Conservation (phyloP, 2,329 filamentous ascomycete genomes). For the Juglanconis juglandina region DNA sequence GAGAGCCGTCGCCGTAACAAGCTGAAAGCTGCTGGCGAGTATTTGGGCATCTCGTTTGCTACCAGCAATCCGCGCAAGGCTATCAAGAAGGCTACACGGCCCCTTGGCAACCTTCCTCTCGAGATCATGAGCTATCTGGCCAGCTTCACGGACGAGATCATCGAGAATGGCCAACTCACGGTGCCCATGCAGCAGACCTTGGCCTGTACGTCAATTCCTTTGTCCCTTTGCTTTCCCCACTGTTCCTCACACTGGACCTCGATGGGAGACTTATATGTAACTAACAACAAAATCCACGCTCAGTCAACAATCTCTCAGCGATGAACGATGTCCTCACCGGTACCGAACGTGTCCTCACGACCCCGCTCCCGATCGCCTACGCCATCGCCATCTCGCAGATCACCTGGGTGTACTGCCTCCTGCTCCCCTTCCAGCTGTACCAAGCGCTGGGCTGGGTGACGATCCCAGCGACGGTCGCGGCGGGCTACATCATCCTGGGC, state of each 20-base stretch:
- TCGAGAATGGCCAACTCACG: conserved; percentile 46
- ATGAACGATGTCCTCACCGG: conserved; percentile 65
- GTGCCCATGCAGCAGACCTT: conserved; percentile 50
- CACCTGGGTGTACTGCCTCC: conserved; percentile 70
- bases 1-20: conserved; percentile 27
- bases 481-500: conserved; percentile 71
- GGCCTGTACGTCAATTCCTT: conserved; percentile 37
- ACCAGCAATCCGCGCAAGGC: conserved; percentile 67
- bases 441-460: conserved; percentile 61
- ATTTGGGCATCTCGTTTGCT: conserved; percentile 65
- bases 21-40: conserved; percentile 58
- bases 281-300: neutral
- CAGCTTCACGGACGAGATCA: conserved; percentile 56
- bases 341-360: conserved; percentile 70
- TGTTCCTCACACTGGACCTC: neutral
- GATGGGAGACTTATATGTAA: neutral
- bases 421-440: conserved; percentile 70
- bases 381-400: conserved; percentile 74
- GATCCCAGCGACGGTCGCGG: conserved; percentile 63
- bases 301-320: conserved; percentile 43
- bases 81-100: conserved; percentile 63
- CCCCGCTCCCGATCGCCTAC: conserved; percentile 70
- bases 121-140: conserved; percentile 67
- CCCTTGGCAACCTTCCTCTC: conserved; percentile 68
- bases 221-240: neutral